phyloP scores from a whole-genome alignment of 2,329 filamentous ascomycete species.

The Coniochaeta prunicola region DNA sequence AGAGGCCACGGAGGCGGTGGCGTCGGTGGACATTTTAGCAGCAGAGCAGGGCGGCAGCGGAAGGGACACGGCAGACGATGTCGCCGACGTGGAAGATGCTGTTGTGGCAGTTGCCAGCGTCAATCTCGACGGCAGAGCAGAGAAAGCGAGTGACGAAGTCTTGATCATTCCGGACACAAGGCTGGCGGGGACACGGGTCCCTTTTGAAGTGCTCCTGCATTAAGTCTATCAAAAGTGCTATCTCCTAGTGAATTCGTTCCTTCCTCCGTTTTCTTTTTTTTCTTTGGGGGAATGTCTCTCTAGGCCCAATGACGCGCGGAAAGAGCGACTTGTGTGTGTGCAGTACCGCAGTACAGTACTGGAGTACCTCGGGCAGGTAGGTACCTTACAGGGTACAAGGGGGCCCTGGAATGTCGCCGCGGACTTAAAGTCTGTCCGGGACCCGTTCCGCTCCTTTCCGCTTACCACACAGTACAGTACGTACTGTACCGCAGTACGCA shows the following conservation, averaged over 20 bases:
- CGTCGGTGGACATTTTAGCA: slow-evolving; percentile 20
- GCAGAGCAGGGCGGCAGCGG: neutral
- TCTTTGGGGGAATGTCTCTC: too few species aligned
- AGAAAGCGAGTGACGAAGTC: slow-evolving; percentile 1
- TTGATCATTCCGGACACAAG: neutral
- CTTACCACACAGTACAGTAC: too few species aligned
- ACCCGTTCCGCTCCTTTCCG: neutral
- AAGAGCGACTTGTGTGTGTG: neutral
- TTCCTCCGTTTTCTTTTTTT: too few species aligned
- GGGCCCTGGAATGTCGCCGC: neutral
- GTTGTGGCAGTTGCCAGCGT: neutral
- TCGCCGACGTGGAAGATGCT: neutral
- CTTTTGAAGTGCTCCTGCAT: slow-evolving; percentile 8
- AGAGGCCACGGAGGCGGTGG: slow-evolving; percentile 9
- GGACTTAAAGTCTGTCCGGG: slow-evolving; percentile 1
- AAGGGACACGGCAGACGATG: neutral
- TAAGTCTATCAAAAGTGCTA: too few species aligned
- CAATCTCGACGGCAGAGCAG: neutral
- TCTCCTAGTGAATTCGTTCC: too few species aligned
- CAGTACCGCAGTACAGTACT: too few species aligned
- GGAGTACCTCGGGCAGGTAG: too few species aligned
- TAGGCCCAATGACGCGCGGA: too few species aligned
- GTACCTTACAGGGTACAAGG: neutral
- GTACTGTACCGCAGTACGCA: too few species aligned
- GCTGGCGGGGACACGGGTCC: slow-evolving; percentile 9